These are phyloP conservation scores for Sherardia arvensis DNA, from an alignment of 257 asterid species.

Conservation along the genomic window DNA sequence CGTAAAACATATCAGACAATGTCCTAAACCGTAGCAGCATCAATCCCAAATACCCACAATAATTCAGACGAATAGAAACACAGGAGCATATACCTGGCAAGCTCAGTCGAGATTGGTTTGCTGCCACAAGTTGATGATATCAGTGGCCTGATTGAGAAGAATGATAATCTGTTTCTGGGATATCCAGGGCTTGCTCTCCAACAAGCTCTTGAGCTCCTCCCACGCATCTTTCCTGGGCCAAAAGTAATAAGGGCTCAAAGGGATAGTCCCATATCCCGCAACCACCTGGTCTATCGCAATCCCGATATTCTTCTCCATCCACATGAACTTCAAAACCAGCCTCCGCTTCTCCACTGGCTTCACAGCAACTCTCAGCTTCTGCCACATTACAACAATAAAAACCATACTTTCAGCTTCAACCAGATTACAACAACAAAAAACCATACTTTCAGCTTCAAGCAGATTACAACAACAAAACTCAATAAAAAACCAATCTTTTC, in stretches of 20 bases:
- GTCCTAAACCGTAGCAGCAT: constrained; percentile 5
- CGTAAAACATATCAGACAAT: neutral
- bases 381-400: neutral
- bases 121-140: constrained; percentile 39
- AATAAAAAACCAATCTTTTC: neutral
- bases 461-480: neutral
- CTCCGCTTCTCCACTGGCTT: constrained; percentile 38
- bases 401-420: no score
- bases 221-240: constrained; percentile 47
- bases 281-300: constrained; percentile 37
- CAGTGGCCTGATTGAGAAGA: constrained; percentile 45
- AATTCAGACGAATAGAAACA: no score
- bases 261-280: constrained; percentile 37
- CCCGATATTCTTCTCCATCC: constrained; percentile 43
- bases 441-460: constrained; percentile 34
- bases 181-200: constrained; percentile 36
- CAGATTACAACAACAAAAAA: neutral
- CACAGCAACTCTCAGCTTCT: constrained; percentile 39
- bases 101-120: constrained; percentile 21
- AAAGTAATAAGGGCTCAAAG: constrained; percentile 36
- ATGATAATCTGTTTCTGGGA: constrained; percentile 26
- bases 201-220: constrained; percentile 34
- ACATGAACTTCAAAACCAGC: constrained; percentile 33
- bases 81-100: constrained; percentile 7
- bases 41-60: neutral